Evolutionary conservation across 2,329 filamentous ascomycete species (phyloP), one percentile per base, ranked within the genome.

Genomic region (Eutypa lata): DNA sequence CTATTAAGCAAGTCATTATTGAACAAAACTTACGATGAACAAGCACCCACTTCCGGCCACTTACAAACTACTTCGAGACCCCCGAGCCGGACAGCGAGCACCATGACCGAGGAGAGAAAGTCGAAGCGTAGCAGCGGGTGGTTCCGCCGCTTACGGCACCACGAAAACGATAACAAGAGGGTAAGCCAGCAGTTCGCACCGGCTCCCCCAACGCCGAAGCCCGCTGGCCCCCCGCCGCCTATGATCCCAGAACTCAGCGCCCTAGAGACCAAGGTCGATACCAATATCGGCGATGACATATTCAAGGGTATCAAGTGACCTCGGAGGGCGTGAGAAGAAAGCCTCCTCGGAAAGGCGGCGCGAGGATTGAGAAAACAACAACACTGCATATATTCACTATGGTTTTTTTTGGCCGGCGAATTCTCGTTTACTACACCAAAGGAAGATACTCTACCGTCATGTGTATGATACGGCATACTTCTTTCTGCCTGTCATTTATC

Each of bases 171-270:
- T 43, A 31, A 68, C 59, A 77, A 73, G 58, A 67, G 78, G 40
- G 62, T 73, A 45, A 78, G 74, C 62, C 64, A 76, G 53, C 57
- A 75, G 46, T 71, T 75, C 52, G 71, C 77, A 45, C 70, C 73
- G 49, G 60, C 58, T 22, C 68, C 71, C 8, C 42, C 42, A 11
- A n/a, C n/a, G n/a, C 14, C 42, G 62, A 76, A 75, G 56, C 67
- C 72, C 6, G 57, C 66, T 35, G 78, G 77, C 11, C 80, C 81
- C 8, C 82, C 81, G 52, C 80, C 82, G 37, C 82, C 82, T 22
- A 83, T 79, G 79, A 84, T 85, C 48, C 82, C 82, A 19, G 81
- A 84, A 63, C 71, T 84, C 48, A 73, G 69, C 61, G 74, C 77
- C 47, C 71, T 83, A 51, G 74, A 81, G 60, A 74, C 77, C 52